Percentiles rank a stretch among this genome's conserved stretches.
phyloP scores from a whole-genome alignment of 768 basidiomycete species.

The Russula griseocarnosa region DNA sequence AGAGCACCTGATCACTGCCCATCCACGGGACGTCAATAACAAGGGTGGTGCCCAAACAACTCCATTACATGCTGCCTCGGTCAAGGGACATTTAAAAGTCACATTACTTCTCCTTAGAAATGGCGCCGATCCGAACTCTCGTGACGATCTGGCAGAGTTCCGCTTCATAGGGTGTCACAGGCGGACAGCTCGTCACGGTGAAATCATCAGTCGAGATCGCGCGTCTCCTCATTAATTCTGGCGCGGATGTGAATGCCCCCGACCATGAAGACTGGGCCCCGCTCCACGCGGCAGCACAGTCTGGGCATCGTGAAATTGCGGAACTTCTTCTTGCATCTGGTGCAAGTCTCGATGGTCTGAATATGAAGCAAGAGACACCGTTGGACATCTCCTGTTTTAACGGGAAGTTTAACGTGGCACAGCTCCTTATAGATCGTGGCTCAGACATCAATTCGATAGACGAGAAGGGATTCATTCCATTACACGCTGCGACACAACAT shows the following conservation, averaged over 20 bases:
- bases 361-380: neutral
- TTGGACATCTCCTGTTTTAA: neutral
- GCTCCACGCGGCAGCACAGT: constrained; percentile 6
- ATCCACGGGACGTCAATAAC: neutral
- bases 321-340: neutral
- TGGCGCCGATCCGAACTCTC: neutral
- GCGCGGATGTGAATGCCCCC: neutral
- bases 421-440: too few relatives aligned
- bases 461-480: too few relatives aligned
- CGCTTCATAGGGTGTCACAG: neutral
- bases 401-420: too few relatives aligned
- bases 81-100: neutral
- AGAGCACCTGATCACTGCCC: neutral
- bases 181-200: neutral
- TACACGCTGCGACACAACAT: neutral
- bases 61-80: neutral
- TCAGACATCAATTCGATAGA: too few relatives aligned
- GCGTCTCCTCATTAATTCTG: neutral
- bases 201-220: neutral
- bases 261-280: constrained; percentile 5
- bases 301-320: neutral
- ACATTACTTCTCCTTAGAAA: neutral
- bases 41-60: neutral
- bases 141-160: neutral
- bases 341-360: neutral